phyloP scores from a whole-genome alignment of 257 asterid species.

The Vinca minor region DNA sequence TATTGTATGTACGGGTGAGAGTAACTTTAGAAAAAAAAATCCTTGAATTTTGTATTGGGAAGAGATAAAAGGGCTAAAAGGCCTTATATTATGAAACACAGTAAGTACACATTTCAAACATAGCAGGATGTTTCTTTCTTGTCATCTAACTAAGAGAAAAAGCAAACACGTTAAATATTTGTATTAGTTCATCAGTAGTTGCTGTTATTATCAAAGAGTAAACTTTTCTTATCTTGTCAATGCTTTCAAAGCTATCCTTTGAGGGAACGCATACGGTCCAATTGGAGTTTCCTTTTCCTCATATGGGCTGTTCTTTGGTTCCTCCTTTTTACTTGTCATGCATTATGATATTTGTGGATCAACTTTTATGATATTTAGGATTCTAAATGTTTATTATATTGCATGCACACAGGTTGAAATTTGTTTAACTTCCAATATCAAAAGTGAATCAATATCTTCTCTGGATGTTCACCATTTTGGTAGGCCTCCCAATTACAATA shows the following conservation, averaged over 20 bases:
- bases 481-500: constrained; percentile 25
- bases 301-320: not conserved
- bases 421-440: constrained; percentile 90
- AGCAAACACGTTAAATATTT: not conserved
- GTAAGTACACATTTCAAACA: not conserved
- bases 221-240: not conserved
- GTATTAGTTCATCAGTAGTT: not conserved
- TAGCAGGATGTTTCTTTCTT: not conserved
- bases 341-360: not conserved
- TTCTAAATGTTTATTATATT: not conserved
- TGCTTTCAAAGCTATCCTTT: not conserved
- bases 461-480: constrained; percentile 92
- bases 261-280: not conserved
- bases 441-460: constrained; percentile 71
- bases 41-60: no score
- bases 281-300: not conserved
- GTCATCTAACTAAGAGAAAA: not conserved
- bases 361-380: not conserved
- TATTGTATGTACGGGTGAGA: no score
- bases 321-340: not conserved
- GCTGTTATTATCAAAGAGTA: not conserved
- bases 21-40: no score
- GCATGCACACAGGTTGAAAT: constrained; percentile 69
- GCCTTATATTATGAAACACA: no score
- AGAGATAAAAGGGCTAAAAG: no score